Percentiles rank a stretch among this genome's conserved stretches.
Conservation (phyloP, 2,329 filamentous ascomycete species). For the Rutstroemia sp. region DNA sequence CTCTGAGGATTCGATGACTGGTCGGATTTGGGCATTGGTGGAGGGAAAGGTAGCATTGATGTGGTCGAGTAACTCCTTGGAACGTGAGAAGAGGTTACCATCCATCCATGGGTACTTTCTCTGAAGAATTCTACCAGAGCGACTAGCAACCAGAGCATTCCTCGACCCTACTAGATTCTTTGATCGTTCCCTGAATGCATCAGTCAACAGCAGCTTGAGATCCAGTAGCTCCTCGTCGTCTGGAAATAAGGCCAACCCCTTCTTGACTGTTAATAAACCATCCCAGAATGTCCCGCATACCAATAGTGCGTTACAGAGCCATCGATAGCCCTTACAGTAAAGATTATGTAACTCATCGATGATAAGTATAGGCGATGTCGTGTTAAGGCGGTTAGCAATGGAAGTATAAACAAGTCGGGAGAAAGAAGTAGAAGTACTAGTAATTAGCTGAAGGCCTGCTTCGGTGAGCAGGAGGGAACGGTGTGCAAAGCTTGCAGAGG, state of each 20-base stretch:
- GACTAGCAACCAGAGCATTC: background rate
- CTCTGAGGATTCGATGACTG: constrained; percentile 8
- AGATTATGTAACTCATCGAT: constrained; percentile 14
- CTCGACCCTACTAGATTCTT: background rate
- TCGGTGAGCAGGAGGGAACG: constrained; percentile 18
- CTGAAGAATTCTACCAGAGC: constrained; percentile 18
- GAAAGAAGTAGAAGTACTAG: background rate
- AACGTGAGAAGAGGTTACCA: constrained; percentile 14
- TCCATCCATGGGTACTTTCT: constrained; percentile 26
- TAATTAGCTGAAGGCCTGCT: constrained; percentile 9
- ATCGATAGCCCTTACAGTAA: constrained; percentile 10
- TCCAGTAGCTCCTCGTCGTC: constrained; percentile 12
- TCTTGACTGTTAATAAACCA: constrained; percentile 15
- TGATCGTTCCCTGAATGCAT: constrained; percentile 8
- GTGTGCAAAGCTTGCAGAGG: constrained; percentile 15
- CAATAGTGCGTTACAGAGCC: constrained; percentile 14
- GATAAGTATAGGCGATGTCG: constrained; percentile 1
- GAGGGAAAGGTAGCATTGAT: constrained; percentile 14
- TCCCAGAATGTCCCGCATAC: constrained; percentile 22
- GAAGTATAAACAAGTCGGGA: constrained; percentile 4
- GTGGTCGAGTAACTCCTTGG: constrained; percentile 12
- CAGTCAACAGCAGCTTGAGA: constrained; percentile 1
- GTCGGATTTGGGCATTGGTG: constrained; percentile 11
- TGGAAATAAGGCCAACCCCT: constrained; percentile 10
- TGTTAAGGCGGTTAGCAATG: background rate